These are phyloP conservation scores for Malassezia sympodialis DNA, from an alignment of 1,284 basidiomycete genomes.

Conservation along the genomic window DNA sequence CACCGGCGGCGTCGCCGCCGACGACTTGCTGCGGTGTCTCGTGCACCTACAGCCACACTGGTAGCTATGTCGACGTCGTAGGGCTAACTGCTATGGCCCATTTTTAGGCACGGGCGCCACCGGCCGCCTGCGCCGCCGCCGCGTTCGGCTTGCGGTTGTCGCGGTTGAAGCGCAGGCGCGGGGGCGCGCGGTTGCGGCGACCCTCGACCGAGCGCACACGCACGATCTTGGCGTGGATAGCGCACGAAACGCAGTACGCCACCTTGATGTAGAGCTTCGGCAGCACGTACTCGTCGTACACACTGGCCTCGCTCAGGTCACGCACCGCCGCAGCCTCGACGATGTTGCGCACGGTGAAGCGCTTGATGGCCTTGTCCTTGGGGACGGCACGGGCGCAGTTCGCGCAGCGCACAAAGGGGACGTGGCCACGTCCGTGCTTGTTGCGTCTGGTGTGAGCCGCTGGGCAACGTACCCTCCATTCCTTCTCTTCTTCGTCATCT, in stretches of 20 bases:
- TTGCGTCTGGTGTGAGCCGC: conserved; percentile 51
- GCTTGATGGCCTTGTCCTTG: conserved; percentile 94
- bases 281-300: conserved; percentile 90
- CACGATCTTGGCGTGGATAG: conserved; percentile 85
- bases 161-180: conserved; percentile 83
- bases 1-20: conserved; percentile 6
- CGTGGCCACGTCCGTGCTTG: conserved; percentile 81
- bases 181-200: conserved; percentile 54
- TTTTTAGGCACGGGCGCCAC: conserved; percentile 13
- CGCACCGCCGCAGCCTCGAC: conserved; percentile 95
- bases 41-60: conserved; percentile 13
- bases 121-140: conserved; percentile 36
- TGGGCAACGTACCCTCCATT: conserved; percentile 54
- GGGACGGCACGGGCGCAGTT: conserved; percentile 66
- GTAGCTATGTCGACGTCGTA: conserved; percentile 3
- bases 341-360: conserved; percentile 99
- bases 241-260: conserved; percentile 96
- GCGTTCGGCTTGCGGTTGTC: conserved; percentile 68
- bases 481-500: conserved; percentile 93
- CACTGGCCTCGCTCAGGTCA: conserved; percentile 90
- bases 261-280: conserved; percentile 99
- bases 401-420: conserved; percentile 84
- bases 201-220: conserved; percentile 46
- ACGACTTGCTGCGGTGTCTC: conserved; percentile 14
- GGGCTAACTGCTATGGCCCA: conserved; percentile 1